These are phyloP conservation scores for Leishmania arabica DNA, from an alignment of 208 protist species.

Conservation along the genomic window DNA sequence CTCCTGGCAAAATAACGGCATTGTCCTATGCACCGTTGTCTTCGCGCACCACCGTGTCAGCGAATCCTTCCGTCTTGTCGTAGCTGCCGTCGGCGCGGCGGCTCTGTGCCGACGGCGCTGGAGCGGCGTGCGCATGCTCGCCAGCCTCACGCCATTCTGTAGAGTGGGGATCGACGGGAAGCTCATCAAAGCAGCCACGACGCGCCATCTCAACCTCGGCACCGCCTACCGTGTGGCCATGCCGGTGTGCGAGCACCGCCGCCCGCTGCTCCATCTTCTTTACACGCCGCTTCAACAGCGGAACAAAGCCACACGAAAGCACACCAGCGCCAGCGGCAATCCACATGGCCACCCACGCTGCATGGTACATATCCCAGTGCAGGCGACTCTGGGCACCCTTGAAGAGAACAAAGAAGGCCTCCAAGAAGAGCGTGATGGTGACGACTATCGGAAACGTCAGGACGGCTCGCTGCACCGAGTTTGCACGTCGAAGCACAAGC, in stretches of 20 bases:
- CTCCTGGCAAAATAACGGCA: neutral
- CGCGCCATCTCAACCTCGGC: constrained; percentile 26
- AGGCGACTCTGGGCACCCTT: constrained; percentile 67
- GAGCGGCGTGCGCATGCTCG: neutral
- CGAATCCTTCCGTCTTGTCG: constrained; percentile 23
- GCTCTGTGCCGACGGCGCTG: neutral
- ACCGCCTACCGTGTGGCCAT: constrained; percentile 8
- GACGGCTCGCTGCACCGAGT: constrained; percentile 56
- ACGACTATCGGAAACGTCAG: constrained; percentile 70
- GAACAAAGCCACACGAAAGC: constrained; percentile 56
- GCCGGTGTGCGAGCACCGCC: constrained; percentile 27
- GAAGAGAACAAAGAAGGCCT: constrained; percentile 81
- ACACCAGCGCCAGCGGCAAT: constrained; percentile 48
- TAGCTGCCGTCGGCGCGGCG: neutral
- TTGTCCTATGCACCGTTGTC: constrained; percentile 24
- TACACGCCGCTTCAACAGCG: constrained; percentile 56
- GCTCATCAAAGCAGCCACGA: constrained; percentile 9
- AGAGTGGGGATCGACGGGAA: neutral
- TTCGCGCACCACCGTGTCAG: constrained; percentile 34
- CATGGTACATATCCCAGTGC: constrained; percentile 52
- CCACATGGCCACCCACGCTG: constrained; percentile 58
- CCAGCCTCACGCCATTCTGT: neutral
- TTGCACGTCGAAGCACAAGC: constrained; percentile 57
- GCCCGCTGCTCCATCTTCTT: constrained; percentile 29
- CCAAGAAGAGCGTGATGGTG: constrained; percentile 71